Conservation (phyloP, 345 rosid species). For the Raphanus sativus region DNA sequence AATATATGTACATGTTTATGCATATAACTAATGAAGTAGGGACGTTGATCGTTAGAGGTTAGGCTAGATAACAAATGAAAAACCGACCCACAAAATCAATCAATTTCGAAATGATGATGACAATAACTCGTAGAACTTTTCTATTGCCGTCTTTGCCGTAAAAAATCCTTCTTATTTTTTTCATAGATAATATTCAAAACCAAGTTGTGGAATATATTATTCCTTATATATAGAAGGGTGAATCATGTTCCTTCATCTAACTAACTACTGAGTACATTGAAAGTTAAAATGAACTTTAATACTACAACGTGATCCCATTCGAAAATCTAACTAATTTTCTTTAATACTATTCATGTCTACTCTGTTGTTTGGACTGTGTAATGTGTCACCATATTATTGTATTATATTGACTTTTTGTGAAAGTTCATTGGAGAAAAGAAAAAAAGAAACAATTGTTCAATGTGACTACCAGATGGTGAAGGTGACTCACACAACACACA, state of each 20-base stretch:
- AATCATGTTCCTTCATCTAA: constrained; percentile 12
- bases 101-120: constrained; percentile 25
- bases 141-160: constrained; percentile 14
- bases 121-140: constrained; percentile 19
- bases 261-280: constrained; percentile 15
- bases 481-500: constrained; percentile 23
- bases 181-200: no score
- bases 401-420: constrained; percentile 24
- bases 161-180: not conserved
- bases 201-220: constrained; percentile 26
- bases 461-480: constrained; percentile 18
- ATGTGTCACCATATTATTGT: constrained; percentile 27
- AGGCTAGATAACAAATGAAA: constrained; percentile 26
- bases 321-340: constrained; percentile 9
- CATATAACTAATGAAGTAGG: constrained; percentile 19
- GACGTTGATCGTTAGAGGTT: no score
- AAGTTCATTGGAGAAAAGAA: not conserved
- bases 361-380: constrained; percentile 25
- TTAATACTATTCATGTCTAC: not conserved
- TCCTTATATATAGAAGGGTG: not conserved
- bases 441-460: not conserved
- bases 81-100: constrained; percentile 34
- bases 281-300: constrained; percentile 10
- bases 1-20: not conserved
- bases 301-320: constrained; percentile 16